phyloP scores from a whole-genome alignment of 257 asterid genomes.

The Haberlea rhodopensis region DNA sequence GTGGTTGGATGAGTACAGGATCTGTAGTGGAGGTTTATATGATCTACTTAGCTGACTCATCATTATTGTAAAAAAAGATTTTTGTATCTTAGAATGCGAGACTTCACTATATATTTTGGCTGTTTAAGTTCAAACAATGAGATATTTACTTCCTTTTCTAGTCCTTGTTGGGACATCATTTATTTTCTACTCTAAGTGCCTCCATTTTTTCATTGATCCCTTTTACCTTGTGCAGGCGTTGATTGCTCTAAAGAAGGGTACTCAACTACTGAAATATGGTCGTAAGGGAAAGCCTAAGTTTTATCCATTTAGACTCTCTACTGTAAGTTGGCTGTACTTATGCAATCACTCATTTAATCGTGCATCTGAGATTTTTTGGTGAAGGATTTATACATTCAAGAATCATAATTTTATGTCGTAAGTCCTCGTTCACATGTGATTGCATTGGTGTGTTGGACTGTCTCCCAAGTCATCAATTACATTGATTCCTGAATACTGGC shows the following conservation, averaged over 20 bases:
- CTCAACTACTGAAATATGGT: slow-evolving; percentile 64
- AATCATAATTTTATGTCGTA: neutral
- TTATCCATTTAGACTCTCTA: slow-evolving; percentile 29
- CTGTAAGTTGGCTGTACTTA: slow-evolving; percentile 50
- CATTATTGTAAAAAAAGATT: too few relatives aligned
- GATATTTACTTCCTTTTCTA: slow-evolving; percentile 4
- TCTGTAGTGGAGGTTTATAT: too few relatives aligned
- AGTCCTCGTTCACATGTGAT: neutral
- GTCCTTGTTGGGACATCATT: slow-evolving; percentile 1
- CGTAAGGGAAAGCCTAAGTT: too few relatives aligned
- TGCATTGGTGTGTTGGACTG: neutral
- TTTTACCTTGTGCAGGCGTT: slow-evolving; percentile 53
- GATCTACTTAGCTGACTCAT: too few relatives aligned
- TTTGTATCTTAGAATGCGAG: too few relatives aligned
- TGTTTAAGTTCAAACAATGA: too few relatives aligned
- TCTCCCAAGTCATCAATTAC: neutral
- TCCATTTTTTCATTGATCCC: slow-evolving; percentile 15
- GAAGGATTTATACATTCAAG: neutral
- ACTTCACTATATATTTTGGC: too few relatives aligned
- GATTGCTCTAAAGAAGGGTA: slow-evolving; percentile 81
- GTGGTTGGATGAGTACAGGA: slow-evolving; percentile 19
- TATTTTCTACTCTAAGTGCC: slow-evolving; percentile 7
- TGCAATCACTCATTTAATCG: neutral
- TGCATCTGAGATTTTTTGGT: too few relatives aligned
- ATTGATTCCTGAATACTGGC: neutral